Base-by-base conservation (phyloP, 306 rosid genomes). In the Hippophae tibetana region DNA sequence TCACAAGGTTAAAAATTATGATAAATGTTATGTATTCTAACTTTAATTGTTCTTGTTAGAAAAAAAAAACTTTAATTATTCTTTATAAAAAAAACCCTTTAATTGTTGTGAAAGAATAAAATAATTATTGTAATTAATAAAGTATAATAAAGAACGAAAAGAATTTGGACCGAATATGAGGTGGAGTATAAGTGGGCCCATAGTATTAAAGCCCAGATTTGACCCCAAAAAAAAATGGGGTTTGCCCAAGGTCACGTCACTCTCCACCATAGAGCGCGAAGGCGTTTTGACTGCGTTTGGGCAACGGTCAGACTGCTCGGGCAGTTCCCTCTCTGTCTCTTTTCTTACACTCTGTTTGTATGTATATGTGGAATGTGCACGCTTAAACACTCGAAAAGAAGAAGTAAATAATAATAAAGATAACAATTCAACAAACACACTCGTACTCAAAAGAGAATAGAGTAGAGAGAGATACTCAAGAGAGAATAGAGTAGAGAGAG, bases 241-340 rank as follows among this genome's bases (percentile, higher is more conserved):
- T 74, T 74, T 66, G 76, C 72, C 77, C 63, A 58, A 50, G 61
- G 97, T 81, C 96, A 87, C 83, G 89, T 83, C 95, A 62, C 89
- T 83, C 85, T 92, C 95, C 89, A 85, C 82, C 72, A 57, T 80
- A 72, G 70, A 79, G 90, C 82, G 90, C 83, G 69, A 73, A 81
- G 62, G 76, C 59, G 80, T 72, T 85, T 85, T 80, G 89, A 88
- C 89, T 81, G 85, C 84, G 78, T 65, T 56, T 66, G 94, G 95
- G 92, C 95, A 84, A 64, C 78, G 95, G 90, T 59, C 85, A 82
- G 67, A 82, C 95, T 85, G 84, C 79, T 74, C 89, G 96, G 98
- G 94, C 87, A 83, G 73, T 52, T 8, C 13, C 47, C 44, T 7
- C 31, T 14, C 41, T 40, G 69, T 42, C 58, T 57, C 62, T 41